Evolutionary conservation across 257 asterid species (phyloP).

Genomic region (Jasminum sambac): DNA sequence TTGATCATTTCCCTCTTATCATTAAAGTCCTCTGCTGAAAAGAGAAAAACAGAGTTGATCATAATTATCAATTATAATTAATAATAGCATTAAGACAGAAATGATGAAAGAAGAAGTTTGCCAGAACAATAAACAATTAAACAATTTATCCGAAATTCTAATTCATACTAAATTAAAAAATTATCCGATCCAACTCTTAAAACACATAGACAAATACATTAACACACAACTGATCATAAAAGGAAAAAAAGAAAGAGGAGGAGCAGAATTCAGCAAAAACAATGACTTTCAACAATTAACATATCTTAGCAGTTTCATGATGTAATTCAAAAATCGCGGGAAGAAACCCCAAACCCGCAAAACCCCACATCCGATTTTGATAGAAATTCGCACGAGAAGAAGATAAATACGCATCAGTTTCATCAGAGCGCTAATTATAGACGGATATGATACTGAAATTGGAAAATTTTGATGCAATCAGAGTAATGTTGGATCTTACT

Average conservation of each 20-base stretch:
- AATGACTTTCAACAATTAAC: conserved; percentile 16
- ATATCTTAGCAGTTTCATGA: conserved; percentile 12
- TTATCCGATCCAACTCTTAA: too few relatives aligned
- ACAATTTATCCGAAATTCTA: too few relatives aligned
- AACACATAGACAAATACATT: conserved; percentile 1
- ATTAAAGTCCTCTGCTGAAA: too few relatives aligned
- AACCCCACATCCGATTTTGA: not conserved
- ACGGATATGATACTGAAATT: not conserved
- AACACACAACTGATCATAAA: conserved; percentile 1
- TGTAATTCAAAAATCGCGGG: conserved; percentile 6
- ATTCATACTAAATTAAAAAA: too few relatives aligned
- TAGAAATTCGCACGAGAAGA: not conserved
- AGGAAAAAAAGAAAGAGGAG: not conserved
- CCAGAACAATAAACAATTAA: too few relatives aligned
- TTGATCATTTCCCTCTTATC: too few relatives aligned
- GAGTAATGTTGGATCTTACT: not conserved
- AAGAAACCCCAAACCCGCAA: conserved; percentile 15
- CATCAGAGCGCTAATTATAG: not conserved
- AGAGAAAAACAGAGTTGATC: too few relatives aligned
- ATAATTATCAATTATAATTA: too few relatives aligned
- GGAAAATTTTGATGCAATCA: not conserved
- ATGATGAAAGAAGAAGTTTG: too few relatives aligned
- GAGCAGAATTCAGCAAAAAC: conserved; percentile 13
- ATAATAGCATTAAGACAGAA: too few relatives aligned
- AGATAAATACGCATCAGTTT: not conserved